Percentiles rank a stretch among this genome's conserved stretches.
Conservation (phyloP, 768 basidiomycete genomes). For the Pisolithus sp. region DNA sequence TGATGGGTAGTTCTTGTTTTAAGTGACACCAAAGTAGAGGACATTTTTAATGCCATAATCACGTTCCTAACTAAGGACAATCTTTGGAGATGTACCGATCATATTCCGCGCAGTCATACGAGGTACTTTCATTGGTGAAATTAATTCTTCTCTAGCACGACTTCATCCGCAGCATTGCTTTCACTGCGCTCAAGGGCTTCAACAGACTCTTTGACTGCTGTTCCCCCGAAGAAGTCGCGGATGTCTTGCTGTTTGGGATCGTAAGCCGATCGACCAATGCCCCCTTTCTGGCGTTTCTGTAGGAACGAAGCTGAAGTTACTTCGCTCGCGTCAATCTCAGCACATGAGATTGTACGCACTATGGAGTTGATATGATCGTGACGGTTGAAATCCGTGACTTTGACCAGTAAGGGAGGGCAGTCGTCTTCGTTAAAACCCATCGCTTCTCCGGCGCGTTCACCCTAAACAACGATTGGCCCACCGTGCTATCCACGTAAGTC, state of each 20-base stretch:
- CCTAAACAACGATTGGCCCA: conserved; percentile 20
- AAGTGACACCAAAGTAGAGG: too few species aligned
- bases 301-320: conserved; percentile 16
- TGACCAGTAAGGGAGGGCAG: conserved; percentile 32
- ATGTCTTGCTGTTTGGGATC: conserved; percentile 76
- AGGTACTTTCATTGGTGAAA: not conserved
- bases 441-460: conserved; percentile 15
- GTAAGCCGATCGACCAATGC: conserved; percentile 62
- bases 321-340: not conserved
- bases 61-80: not conserved
- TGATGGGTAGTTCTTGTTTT: not conserved
- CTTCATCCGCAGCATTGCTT: conserved; percentile 26
- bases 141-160: not conserved
- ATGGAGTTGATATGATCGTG: conserved; percentile 51
- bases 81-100: too few species aligned
- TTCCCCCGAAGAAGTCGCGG: conserved; percentile 60
- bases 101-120: too few species aligned
- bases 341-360: conserved; percentile 34
- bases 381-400: conserved; percentile 47
- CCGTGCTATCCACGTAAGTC: not conserved
- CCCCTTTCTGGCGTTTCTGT: conserved; percentile 65
- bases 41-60: conserved; percentile 4
- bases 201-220: conserved; percentile 6
- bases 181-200: conserved; percentile 12
- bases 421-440: conserved; percentile 18